Evolutionary conservation across 805 yeast genomes (phyloP).

Genomic region (Lipomyces spencermartinsiae): DNA sequence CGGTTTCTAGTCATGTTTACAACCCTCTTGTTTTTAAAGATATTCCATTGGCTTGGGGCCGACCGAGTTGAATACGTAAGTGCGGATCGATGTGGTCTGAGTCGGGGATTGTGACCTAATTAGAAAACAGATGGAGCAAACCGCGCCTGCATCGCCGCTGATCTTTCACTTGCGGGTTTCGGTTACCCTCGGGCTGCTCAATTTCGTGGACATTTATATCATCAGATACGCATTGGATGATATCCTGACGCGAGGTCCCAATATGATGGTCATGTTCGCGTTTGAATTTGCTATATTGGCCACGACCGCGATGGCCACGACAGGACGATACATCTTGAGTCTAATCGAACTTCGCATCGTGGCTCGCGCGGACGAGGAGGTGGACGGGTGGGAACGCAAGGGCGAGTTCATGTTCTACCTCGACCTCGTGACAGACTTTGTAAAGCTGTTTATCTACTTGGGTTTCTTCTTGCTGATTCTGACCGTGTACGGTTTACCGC

Average conservation of each 20-base stretch:
- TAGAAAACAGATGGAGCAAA: conserved; percentile 46
- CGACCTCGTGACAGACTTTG: conserved; percentile 50
- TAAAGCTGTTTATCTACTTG: conserved; percentile 55
- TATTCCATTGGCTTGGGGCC: conserved; percentile 76
- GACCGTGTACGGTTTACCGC: conserved; percentile 53
- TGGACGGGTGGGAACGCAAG: conserved; percentile 76
- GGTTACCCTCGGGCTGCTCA: conserved; percentile 54
- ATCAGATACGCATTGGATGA: conserved; percentile 57
- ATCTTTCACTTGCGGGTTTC: conserved; percentile 52
- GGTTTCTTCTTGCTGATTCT: conserved; percentile 56
- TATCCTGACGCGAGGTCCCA: conserved; percentile 41
- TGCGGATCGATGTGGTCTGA: neutral
- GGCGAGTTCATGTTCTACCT: conserved; percentile 62
- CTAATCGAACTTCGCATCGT: conserved; percentile 63
- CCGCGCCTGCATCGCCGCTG: conserved; percentile 46
- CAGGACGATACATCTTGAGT: conserved; percentile 58
- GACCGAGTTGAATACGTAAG: conserved; percentile 55
- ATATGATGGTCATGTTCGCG: conserved; percentile 66
- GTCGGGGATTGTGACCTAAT: neutral
- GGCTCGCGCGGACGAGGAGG: conserved; percentile 53
- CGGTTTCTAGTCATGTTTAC: conserved; percentile 53
- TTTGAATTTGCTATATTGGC: conserved; percentile 74
- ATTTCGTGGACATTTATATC: conserved; percentile 58
- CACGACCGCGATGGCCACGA: conserved; percentile 57
- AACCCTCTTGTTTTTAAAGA: conserved; percentile 59